phyloP scores from a whole-genome alignment of 2,329 filamentous ascomycete genomes.

The Fusarium sp. region DNA sequence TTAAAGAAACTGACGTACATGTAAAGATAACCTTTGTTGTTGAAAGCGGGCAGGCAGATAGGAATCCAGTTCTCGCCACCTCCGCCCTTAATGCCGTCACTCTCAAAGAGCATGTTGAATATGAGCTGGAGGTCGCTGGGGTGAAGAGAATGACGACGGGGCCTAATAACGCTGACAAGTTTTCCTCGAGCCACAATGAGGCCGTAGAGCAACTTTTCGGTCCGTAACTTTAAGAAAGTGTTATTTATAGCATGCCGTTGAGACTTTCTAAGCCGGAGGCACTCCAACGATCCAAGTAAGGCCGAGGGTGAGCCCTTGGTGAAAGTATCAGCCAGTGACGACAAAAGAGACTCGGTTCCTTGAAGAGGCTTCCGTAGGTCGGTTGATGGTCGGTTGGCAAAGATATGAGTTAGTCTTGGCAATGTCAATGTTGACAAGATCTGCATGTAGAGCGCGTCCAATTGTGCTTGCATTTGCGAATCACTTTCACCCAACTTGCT shows the following conservation, averaged over 20 bases:
- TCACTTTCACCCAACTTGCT: slow-evolving; percentile 94
- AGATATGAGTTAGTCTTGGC: slow-evolving; percentile 86
- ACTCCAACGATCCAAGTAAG: slow-evolving; percentile 89
- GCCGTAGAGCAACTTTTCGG: slow-evolving; percentile 86
- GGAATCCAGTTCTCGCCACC: slow-evolving; percentile 98
- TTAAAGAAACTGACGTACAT: slow-evolving; percentile 99
- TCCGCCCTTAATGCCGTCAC: slow-evolving; percentile 87
- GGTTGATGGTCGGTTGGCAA: slow-evolving; percentile 89
- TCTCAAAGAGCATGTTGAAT: slow-evolving; percentile 99
- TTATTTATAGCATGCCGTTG: slow-evolving; percentile 89
- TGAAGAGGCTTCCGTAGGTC: slow-evolving; percentile 90
- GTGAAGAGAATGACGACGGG: slow-evolving; percentile 93
- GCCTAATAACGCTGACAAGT: slow-evolving; percentile 93
- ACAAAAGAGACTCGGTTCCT: slow-evolving; percentile 90
- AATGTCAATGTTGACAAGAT: slow-evolving; percentile 95
- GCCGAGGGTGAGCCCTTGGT: slow-evolving; percentile 91
- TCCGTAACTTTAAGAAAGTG: slow-evolving; percentile 81
- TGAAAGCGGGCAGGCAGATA: slow-evolving; percentile 94
- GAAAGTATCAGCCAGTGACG: slow-evolving; percentile 93
- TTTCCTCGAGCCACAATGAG: slow-evolving; percentile 91
- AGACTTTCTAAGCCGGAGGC: slow-evolving; percentile 88
- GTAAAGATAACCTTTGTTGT: slow-evolving; percentile 95
- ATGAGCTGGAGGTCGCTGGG: slow-evolving; percentile 95
- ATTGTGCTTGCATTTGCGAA: slow-evolving; percentile 82
- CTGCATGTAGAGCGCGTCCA: slow-evolving; percentile 97